Evolutionary conservation across 345 rosid species (phyloP).

Genomic region (Passiflora organensis): DNA sequence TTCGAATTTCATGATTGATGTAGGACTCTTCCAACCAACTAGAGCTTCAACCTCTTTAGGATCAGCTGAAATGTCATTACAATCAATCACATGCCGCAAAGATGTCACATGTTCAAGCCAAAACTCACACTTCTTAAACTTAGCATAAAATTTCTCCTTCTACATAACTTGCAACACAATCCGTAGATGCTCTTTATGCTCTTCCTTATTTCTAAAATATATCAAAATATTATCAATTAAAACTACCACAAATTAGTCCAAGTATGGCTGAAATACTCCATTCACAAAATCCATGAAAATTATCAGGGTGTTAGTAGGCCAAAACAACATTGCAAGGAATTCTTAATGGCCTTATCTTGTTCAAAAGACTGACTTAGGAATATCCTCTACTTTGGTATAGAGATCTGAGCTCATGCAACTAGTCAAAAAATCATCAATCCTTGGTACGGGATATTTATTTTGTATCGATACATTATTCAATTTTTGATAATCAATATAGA

Average conservation of each 20-base stretch:
- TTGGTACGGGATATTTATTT: neutral
- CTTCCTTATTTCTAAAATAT: neutral
- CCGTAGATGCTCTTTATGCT: neutral
- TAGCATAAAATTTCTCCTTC: neutral
- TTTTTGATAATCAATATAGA: neutral
- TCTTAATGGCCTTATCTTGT: neutral
- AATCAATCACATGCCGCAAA: neutral
- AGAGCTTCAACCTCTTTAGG: neutral
- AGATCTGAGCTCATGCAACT: neutral
- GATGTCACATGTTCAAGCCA: neutral
- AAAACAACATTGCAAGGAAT: neutral
- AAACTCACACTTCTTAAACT: slow-evolving; percentile 1
- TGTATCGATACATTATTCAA: neutral
- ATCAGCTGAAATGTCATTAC: neutral
- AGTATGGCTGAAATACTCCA: neutral
- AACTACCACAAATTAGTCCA: neutral
- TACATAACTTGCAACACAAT: neutral
- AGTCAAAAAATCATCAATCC: neutral
- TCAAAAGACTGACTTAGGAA: neutral
- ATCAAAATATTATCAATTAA: slow-evolving; percentile 1
- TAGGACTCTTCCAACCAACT: neutral
- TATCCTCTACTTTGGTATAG: neutral
- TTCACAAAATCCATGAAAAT: slow-evolving; percentile 1
- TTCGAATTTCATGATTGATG: neutral
- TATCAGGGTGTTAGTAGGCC: neutral